A percentile compares a stretch with the other conserved stretches of the same genome.
Conservation (phyloP, 371 early-diverging fungal genomes). For the Mucor lusitanicus region DNA sequence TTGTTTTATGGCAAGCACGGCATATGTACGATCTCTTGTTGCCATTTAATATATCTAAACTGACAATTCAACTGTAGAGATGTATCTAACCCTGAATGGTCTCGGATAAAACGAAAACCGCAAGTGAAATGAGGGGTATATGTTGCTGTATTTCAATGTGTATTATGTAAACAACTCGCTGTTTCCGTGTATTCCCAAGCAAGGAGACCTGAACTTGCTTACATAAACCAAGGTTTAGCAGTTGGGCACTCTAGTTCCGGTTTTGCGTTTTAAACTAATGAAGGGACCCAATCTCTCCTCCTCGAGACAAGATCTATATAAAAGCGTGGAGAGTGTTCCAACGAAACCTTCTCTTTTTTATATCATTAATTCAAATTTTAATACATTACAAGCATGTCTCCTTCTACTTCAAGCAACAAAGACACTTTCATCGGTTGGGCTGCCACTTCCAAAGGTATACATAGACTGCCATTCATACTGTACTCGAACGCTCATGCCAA, state of each 20-base stretch:
- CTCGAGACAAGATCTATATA: background rate
- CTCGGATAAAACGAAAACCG: background rate
- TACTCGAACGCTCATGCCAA: background rate
- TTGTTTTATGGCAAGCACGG: too few species aligned
- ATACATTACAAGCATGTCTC: background rate
- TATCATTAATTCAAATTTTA: background rate
- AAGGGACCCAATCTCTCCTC: background rate
- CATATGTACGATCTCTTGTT: too few species aligned
- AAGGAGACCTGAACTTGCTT: background rate
- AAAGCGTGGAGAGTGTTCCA: background rate
- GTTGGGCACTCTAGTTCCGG: background rate
- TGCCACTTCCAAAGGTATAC: conserved; percentile 14
- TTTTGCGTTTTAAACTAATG: background rate
- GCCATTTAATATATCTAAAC: too few species aligned
- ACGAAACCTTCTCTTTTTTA: background rate
- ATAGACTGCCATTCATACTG: background rate
- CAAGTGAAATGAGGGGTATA: background rate
- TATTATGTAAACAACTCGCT: background rate
- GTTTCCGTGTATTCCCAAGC: background rate
- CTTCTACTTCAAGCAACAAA: background rate
- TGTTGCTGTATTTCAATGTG: background rate
- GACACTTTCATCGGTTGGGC: conserved; percentile 50
- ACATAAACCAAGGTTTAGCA: background rate
- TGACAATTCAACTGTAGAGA: too few species aligned
- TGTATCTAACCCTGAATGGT: too few species aligned